Conservation (phyloP, 1,139 yeast species). For the Yamadazyma diospyri region DNA sequence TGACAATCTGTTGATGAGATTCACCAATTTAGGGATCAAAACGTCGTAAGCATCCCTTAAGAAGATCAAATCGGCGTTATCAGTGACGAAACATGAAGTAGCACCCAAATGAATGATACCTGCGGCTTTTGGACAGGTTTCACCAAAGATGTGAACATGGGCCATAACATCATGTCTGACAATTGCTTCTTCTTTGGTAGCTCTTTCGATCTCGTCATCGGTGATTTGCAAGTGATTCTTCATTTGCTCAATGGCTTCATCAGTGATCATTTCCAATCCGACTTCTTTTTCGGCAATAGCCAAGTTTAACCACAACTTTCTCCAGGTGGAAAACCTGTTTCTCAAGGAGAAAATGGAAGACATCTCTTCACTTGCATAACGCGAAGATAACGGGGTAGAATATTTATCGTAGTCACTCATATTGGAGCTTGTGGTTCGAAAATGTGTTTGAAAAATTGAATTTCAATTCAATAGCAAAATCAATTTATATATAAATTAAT, state of each 20-base stretch:
- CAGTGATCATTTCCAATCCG: slow-evolving; percentile 79
- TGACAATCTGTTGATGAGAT: slow-evolving; percentile 86
- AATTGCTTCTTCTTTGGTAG: slow-evolving; percentile 91
- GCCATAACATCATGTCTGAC: slow-evolving; percentile 99
- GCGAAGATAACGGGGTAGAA: slow-evolving; percentile 88
- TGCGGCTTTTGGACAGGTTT: slow-evolving; percentile 91
- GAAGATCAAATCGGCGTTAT: slow-evolving; percentile 95
- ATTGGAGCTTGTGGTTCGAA: neutral
- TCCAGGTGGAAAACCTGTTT: slow-evolving; percentile 96
- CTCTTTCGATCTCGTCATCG: slow-evolving; percentile 87
- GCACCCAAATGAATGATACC: slow-evolving; percentile 99
- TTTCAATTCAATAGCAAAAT: neutral
- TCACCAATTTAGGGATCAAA: slow-evolving; percentile 89
- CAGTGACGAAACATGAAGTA: slow-evolving; percentile 96
- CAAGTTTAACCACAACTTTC: slow-evolving; percentile 92
- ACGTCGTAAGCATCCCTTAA: slow-evolving; percentile 93
- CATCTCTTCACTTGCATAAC: slow-evolving; percentile 98
- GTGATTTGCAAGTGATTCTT: slow-evolving; percentile 72
- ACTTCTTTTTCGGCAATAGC: slow-evolving; percentile 95
- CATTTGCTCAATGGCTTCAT: slow-evolving; percentile 90
- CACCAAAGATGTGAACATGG: slow-evolving; percentile 93
- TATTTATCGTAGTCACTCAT: slow-evolving; percentile 61
- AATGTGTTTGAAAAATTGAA: neutral
- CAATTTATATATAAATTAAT: neutral
- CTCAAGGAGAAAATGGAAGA: slow-evolving; percentile 85